Evolutionary conservation across 768 basidiomycete genomes (phyloP).

Genomic region (Pilatotrama ljubarskyi): DNA sequence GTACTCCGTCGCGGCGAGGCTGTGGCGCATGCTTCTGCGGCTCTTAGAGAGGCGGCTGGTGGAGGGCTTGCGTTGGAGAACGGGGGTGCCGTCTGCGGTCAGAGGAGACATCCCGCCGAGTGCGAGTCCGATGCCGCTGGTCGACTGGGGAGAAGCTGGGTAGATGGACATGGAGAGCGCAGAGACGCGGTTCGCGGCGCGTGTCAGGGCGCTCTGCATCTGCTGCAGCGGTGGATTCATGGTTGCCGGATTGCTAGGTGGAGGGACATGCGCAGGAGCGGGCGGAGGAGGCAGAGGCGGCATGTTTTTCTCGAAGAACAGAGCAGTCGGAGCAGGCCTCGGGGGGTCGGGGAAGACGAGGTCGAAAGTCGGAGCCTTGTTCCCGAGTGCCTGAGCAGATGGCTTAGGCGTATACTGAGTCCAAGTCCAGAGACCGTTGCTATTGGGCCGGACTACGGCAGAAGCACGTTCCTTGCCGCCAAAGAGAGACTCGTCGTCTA

Average conservation of each 20-base stretch:
- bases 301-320: not conserved
- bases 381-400: constrained; percentile 23
- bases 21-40: constrained; percentile 31
- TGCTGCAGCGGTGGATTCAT: constrained; percentile 35
- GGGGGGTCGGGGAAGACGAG: not conserved
- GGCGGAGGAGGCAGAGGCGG: constrained; percentile 22
- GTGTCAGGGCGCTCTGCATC: constrained; percentile 42
- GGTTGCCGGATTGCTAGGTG: not conserved
- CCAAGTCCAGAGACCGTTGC: constrained; percentile 51
- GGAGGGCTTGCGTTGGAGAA: constrained; percentile 26
- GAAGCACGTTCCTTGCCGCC: constrained; percentile 72
- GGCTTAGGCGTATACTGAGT: constrained; percentile 35
- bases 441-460: constrained; percentile 32
- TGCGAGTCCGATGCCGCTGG: constrained; percentile 26
- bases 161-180: constrained; percentile 50
- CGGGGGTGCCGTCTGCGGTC: constrained; percentile 26
- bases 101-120: constrained; percentile 24
- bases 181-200: constrained; percentile 42
- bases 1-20: constrained; percentile 22
- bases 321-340: not conserved
- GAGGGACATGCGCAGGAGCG: constrained; percentile 1
- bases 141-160: constrained; percentile 41
- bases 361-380: constrained; percentile 22
- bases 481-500: constrained; percentile 65
- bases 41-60: constrained; percentile 23